Percentiles rank a stretch among this genome's conserved stretches.
Evolutionary conservation across 2,329 filamentous ascomycete genomes (phyloP).

Genomic region (Phoma herbarum): DNA sequence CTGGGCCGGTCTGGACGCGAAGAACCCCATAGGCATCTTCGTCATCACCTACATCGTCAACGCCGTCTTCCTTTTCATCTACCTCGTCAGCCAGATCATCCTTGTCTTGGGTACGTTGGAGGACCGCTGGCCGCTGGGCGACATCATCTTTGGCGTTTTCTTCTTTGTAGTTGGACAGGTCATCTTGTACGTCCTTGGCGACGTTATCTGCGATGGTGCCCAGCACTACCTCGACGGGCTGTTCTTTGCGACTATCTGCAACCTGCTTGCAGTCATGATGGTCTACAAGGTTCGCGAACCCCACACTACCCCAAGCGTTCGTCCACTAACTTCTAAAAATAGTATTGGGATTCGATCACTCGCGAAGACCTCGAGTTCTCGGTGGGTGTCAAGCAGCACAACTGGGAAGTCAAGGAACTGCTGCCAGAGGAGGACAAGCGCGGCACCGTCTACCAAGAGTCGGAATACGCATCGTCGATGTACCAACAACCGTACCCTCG

Average conservation of each 20-base stretch:
- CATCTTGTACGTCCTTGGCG: conserved; percentile 88
- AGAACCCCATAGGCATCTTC: conserved; percentile 88
- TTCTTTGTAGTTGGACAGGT: conserved; percentile 95
- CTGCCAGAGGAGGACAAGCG: conserved; percentile 81
- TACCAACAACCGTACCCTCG: conserved; percentile 50
- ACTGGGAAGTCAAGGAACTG: conserved; percentile 95
- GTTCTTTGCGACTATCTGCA: conserved; percentile 94
- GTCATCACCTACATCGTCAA: conserved; percentile 92
- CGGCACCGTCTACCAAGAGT: conserved; percentile 76
- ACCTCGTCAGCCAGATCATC: conserved; percentile 85
- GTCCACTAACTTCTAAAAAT: conserved; percentile 32
- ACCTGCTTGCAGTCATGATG: conserved; percentile 98
- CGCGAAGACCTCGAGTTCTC: conserved; percentile 98
- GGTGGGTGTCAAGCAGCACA: conserved; percentile 92
- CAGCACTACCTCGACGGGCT: conserved; percentile 94
- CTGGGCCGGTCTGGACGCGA: conserved; percentile 85
- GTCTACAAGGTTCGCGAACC: conserved; percentile 83
- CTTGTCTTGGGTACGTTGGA: conserved; percentile 89
- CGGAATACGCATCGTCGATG: conserved; percentile 63
- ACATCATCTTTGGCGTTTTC: conserved; percentile 88
- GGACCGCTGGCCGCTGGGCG: conserved; percentile 93
- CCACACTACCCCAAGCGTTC: conserved; percentile 2
- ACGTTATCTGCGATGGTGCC: conserved; percentile 81
- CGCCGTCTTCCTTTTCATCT: conserved; percentile 84
- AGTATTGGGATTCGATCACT: conserved; percentile 99